Evolutionary conservation across 1,284 basidiomycete genomes (phyloP).

Genomic region (Termitomyces sp.): DNA sequence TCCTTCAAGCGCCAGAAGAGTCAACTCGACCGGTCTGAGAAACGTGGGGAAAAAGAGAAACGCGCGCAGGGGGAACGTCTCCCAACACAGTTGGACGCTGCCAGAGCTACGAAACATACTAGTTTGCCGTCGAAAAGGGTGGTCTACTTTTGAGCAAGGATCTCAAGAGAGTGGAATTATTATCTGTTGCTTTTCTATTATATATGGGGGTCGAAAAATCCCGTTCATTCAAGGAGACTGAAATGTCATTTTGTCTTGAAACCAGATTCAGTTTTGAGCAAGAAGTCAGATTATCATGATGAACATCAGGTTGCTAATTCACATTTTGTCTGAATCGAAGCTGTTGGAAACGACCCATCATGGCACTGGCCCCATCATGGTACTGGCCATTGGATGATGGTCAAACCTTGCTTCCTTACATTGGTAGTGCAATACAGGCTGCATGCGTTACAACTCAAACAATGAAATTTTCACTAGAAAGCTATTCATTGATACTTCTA

Average conservation of each 20-base stretch:
- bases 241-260: background rate
- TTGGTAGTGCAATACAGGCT: too few relatives aligned
- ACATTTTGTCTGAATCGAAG: background rate
- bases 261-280: background rate
- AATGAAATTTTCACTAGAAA: too few relatives aligned
- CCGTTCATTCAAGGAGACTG: background rate
- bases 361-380: too few relatives aligned
- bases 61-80: conserved; percentile 32
- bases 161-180: background rate
- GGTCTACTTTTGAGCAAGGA: conserved; percentile 45
- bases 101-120: conserved; percentile 34
- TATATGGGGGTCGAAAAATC: background rate
- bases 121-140: conserved; percentile 44
- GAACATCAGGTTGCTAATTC: background rate
- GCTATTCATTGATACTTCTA: too few relatives aligned
- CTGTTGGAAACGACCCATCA: too few relatives aligned
- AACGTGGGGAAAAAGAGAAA: conserved; percentile 38
- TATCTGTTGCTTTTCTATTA: background rate
- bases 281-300: background rate
- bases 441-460: too few relatives aligned
- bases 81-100: conserved; percentile 39
- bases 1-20: conserved; percentile 59
- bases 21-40: conserved; percentile 59
- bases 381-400: too few relatives aligned
- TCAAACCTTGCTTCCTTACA: too few relatives aligned